phyloP scores from a whole-genome alignment of 1,284 basidiomycete species.

The Papiliotrema laurentii region DNA sequence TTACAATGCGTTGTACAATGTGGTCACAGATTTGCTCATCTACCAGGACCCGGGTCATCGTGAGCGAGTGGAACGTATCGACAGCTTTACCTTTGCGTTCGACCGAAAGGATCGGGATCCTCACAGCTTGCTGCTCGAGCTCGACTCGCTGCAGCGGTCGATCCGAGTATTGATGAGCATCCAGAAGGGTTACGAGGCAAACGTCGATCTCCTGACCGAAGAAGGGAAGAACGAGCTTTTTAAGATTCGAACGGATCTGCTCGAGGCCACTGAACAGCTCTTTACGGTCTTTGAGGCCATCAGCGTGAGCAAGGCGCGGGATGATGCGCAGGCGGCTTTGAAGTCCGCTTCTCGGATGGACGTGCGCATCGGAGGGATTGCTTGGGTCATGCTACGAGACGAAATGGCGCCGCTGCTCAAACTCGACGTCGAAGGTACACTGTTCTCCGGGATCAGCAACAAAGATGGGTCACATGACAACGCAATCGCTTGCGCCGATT shows the following conservation, averaged over 20 bases:
- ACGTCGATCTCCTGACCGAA: slow-evolving; percentile 52
- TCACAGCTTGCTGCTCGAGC: slow-evolving; percentile 61
- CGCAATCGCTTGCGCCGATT: slow-evolving; percentile 68
- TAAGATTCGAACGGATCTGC: slow-evolving; percentile 65
- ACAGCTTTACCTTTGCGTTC: slow-evolving; percentile 82
- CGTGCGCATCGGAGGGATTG: slow-evolving; percentile 78
- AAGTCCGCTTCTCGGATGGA: slow-evolving; percentile 73
- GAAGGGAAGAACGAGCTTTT: slow-evolving; percentile 59
- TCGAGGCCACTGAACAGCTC: slow-evolving; percentile 73
- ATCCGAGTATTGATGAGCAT: slow-evolving; percentile 59
- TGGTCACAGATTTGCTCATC: slow-evolving; percentile 80
- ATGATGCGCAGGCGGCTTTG: slow-evolving; percentile 66
- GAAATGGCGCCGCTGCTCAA: slow-evolving; percentile 75
- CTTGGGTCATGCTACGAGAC: slow-evolving; percentile 84
- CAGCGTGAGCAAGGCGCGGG: slow-evolving; percentile 63
- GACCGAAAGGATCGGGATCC: slow-evolving; percentile 74
- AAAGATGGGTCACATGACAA: slow-evolving; percentile 85
- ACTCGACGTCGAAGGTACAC: slow-evolving; percentile 71
- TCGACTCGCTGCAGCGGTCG: slow-evolving; percentile 69
- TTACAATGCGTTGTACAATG: slow-evolving; percentile 80
- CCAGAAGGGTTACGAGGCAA: slow-evolving; percentile 57
- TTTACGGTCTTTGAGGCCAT: slow-evolving; percentile 87
- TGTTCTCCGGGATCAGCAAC: slow-evolving; percentile 80
- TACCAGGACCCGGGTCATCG: slow-evolving; percentile 84
- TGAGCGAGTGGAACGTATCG: slow-evolving; percentile 67